These are phyloP conservation scores for Fusarium camptoceras DNA, from an alignment of 2,329 filamentous ascomycete species.

Conservation along the genomic window DNA sequence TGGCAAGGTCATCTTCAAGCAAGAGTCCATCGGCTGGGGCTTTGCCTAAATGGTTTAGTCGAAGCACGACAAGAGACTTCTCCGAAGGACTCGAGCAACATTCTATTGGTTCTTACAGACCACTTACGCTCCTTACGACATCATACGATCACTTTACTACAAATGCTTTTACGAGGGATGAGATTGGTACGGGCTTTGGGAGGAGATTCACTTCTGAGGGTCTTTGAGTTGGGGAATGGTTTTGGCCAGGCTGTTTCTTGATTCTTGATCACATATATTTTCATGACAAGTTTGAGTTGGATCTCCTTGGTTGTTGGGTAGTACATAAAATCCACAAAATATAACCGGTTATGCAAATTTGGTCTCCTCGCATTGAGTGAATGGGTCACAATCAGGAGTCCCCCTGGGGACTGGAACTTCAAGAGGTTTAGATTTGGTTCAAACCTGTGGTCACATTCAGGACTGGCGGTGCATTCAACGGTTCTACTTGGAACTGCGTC, in stretches of 20 bases:
- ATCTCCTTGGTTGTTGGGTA: neutral
- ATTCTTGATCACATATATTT: neutral
- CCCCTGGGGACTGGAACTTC: neutral
- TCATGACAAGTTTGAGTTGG: neutral
- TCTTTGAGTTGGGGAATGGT: neutral
- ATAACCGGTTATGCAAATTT: neutral
- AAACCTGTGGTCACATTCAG: neutral
- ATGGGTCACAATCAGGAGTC: neutral
- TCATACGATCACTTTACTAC: neutral
- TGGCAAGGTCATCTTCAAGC: neutral
- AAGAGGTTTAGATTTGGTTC: neutral
- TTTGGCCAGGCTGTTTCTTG: neutral
- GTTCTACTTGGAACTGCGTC: too few relatives aligned
- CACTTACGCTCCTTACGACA: conserved; percentile 4
- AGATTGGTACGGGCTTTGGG: neutral
- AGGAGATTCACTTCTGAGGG: conserved; percentile 5
- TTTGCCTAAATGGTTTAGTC: neutral
- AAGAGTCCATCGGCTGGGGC: neutral
- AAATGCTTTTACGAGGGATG: neutral
- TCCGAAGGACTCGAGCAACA: neutral
- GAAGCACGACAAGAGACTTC: neutral
- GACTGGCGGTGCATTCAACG: neutral
- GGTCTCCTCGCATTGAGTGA: neutral
- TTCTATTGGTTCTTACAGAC: neutral
- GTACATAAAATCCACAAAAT: neutral